Conservation (phyloP, 192 early-diverging fungal species). For the Coemansia sp. region DNA sequence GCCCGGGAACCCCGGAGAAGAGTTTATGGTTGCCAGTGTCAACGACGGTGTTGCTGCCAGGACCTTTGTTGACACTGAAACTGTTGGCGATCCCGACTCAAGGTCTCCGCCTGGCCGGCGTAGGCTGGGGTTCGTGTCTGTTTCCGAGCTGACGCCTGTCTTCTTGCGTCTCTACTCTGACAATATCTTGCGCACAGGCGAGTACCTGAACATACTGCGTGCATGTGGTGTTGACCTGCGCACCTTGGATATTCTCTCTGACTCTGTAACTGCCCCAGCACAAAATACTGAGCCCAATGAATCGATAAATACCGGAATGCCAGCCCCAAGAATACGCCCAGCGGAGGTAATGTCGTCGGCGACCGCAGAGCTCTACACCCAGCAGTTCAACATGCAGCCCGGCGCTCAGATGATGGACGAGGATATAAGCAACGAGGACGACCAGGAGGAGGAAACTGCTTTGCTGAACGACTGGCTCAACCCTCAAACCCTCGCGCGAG, state of each 20-base stretch:
- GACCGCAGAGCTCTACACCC: background rate
- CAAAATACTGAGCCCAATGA: background rate
- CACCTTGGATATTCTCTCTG: slow-evolving; percentile 17
- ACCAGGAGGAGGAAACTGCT: background rate
- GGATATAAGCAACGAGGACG: slow-evolving; percentile 6
- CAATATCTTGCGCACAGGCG: slow-evolving; percentile 87
- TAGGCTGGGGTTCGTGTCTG: slow-evolving; percentile 25
- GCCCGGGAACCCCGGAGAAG: slow-evolving; percentile 59
- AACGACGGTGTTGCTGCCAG: slow-evolving; percentile 58
- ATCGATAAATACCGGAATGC: background rate
- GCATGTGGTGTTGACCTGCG: slow-evolving; percentile 63
- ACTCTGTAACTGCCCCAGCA: background rate
- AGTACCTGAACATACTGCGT: slow-evolving; percentile 91
- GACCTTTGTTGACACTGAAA: slow-evolving; percentile 75
- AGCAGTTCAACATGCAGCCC: slow-evolving; percentile 1
- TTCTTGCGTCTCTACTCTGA: slow-evolving; percentile 75
- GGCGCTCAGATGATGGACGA: slow-evolving; percentile 3
- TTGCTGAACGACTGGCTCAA: slow-evolving; percentile 33
- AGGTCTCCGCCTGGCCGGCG: background rate
- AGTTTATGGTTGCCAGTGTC: slow-evolving; percentile 89
- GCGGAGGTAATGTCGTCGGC: slow-evolving; percentile 9
- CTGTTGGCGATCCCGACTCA: slow-evolving; percentile 11
- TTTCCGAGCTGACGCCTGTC: slow-evolving; percentile 58
- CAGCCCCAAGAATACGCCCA: slow-evolving; percentile 1
- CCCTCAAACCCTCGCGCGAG: slow-evolving; percentile 53